Evolutionary conservation across 2,329 filamentous ascomycete genomes (phyloP).

Genomic region (Ophiostoma ips): DNA sequence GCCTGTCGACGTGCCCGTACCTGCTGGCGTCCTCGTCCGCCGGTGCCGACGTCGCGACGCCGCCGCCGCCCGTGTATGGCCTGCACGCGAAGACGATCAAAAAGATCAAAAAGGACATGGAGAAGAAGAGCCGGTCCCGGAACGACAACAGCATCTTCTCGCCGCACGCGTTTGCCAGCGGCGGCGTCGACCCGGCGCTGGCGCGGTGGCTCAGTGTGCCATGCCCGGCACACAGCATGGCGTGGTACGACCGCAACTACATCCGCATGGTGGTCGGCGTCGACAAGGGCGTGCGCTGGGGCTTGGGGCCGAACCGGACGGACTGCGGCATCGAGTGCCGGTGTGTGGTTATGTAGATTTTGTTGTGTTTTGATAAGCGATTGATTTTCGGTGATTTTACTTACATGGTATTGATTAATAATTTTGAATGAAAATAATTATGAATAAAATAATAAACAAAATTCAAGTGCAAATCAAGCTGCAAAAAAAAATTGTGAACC

Average conservation of each 20-base stretch:
- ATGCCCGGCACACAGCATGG: slow-evolving; percentile 29
- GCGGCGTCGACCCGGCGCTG: neutral
- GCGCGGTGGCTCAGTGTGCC: slow-evolving; percentile 16
- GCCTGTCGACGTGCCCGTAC: slow-evolving; percentile 33
- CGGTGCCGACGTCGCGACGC: slow-evolving; percentile 22
- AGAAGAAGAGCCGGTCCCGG: neutral
- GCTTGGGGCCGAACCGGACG: slow-evolving; percentile 27
- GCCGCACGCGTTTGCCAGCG: neutral
- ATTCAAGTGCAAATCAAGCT: neutral
- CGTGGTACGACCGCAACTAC: slow-evolving; percentile 33
- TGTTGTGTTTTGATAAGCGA: neutral
- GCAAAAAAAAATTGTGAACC: too few species aligned
- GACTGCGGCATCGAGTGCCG: slow-evolving; percentile 25
- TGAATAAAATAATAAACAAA: neutral
- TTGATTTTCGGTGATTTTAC: neutral
- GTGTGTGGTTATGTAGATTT: slow-evolving; percentile 25
- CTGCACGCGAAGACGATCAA: neutral
- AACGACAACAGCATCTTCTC: neutral
- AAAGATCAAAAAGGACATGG: neutral
- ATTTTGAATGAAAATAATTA: too few species aligned
- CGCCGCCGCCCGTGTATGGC: neutral
- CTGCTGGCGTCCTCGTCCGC: slow-evolving; percentile 20
- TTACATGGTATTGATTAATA: neutral
- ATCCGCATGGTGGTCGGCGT: slow-evolving; percentile 32
- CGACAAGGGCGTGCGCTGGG: slow-evolving; percentile 32